These are phyloP conservation scores for Geranium incanum DNA, from an alignment of 441 rosid species.

Conservation along the genomic window DNA sequence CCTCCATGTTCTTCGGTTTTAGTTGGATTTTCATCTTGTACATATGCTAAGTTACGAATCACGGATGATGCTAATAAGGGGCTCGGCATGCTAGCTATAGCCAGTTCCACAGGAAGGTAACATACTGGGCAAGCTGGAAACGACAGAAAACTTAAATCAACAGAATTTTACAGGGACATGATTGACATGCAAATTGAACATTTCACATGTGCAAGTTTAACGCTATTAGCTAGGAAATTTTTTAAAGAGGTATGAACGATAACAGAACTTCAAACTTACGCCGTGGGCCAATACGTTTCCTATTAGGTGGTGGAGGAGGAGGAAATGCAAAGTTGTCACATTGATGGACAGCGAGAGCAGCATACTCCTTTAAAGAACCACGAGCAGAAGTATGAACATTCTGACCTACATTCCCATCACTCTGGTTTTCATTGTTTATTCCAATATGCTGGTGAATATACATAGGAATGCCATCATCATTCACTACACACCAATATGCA, in stretches of 20 bases:
- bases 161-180: slow-evolving; percentile 5
- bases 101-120: slow-evolving; percentile 61
- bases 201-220: not conserved
- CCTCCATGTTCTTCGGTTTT: slow-evolving; percentile 60
- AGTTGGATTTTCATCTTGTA: slow-evolving; percentile 43
- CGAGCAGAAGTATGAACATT: slow-evolving; percentile 22
- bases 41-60: slow-evolving; percentile 46
- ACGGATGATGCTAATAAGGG: slow-evolving; percentile 45
- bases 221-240: not conserved
- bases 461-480: not conserved
- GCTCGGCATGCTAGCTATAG: slow-evolving; percentile 59
- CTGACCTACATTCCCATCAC: slow-evolving; percentile 17
- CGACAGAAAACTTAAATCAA: slow-evolving; percentile 13
- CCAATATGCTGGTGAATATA: not conserved
- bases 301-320: slow-evolving; percentile 72
- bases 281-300: slow-evolving; percentile 65
- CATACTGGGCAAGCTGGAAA: slow-evolving; percentile 78
- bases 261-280: slow-evolving; percentile 41
- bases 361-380: slow-evolving; percentile 11
- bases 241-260: slow-evolving; percentile 7
- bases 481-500: not conserved
- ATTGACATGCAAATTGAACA: slow-evolving; percentile 5
- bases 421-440: not conserved
- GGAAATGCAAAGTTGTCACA: slow-evolving; percentile 58
- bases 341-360: slow-evolving; percentile 30